These are phyloP conservation scores for Clonostachys rhizophaga DNA, from an alignment of 2,329 filamentous ascomycete species.

Conservation along the genomic window DNA sequence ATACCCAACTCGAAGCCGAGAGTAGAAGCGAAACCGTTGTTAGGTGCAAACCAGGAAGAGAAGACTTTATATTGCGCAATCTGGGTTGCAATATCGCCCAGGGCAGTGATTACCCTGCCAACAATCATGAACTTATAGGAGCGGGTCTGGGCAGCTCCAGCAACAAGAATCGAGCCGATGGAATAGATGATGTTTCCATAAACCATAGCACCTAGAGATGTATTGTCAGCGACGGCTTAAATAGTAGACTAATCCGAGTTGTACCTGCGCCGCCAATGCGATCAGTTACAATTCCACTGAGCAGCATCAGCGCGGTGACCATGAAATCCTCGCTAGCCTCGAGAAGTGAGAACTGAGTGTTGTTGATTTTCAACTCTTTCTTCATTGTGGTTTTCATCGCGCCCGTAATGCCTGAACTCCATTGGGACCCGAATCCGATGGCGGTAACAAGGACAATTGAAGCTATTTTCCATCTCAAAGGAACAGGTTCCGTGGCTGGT, in stretches of 20 bases:
- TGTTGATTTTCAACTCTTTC: slow-evolving; percentile 52
- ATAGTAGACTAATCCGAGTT: too few species aligned
- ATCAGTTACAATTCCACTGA: slow-evolving; percentile 49
- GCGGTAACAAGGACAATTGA: slow-evolving; percentile 40
- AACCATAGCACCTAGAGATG: slow-evolving; percentile 32
- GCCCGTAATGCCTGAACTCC: slow-evolving; percentile 50
- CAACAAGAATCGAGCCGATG: slow-evolving; percentile 50
- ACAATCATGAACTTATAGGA: slow-evolving; percentile 55
- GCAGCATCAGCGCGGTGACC: slow-evolving; percentile 45
- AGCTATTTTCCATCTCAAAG: slow-evolving; percentile 11
- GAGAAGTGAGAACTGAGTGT: slow-evolving; percentile 50
- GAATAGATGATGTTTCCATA: slow-evolving; percentile 53
- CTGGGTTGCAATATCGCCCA: slow-evolving; percentile 57
- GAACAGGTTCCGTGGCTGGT: not conserved
- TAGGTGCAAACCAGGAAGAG: slow-evolving; percentile 56
- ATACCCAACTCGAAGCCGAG: slow-evolving; percentile 53
- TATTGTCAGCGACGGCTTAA: too few species aligned
- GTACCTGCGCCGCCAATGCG: slow-evolving; percentile 45
- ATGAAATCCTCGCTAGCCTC: slow-evolving; percentile 57
- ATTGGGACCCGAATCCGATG: slow-evolving; percentile 52
- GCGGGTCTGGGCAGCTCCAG: slow-evolving; percentile 44
- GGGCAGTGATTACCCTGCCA: slow-evolving; percentile 44
- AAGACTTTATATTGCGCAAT: slow-evolving; percentile 59
- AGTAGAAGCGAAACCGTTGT: slow-evolving; percentile 53
- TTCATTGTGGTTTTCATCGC: slow-evolving; percentile 56